Base-by-base conservation (phyloP, 1,139 yeast species). In the Sugiyamaella novakii region DNA sequence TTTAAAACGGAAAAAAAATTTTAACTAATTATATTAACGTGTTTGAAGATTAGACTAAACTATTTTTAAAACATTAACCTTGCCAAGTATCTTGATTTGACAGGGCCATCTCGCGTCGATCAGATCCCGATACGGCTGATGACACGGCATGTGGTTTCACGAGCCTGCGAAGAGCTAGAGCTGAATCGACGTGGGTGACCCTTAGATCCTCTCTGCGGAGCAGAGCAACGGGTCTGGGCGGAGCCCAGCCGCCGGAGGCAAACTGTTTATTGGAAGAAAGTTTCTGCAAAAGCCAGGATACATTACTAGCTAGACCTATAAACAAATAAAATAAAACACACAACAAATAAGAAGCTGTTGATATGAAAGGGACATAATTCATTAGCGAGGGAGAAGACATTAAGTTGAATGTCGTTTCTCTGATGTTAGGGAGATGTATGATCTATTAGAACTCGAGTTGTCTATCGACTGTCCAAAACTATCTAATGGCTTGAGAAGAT, bases 401-500 rank as follows among this genome's bases (percentile, higher is more conserved):
- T 17, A 27, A 4, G 33, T 38, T 10, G 28, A 29, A 10, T 29
- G 43, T n/a, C 43, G 43, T 34, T 39, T 39, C 14, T 39, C 43
- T 10, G 43, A 39, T 4, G 29, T 17, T 8, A 19, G 15, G 38
- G 17, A 11, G 38, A 10, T 8, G 35, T 21, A 15, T n/a, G n/a
- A n/a, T n/a, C 12, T 38, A 5, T 18, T 3, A 17, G 31, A 25
- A 12, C 28, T 38, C 24, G 18, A 12, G 6, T 36, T 24, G n/a
- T 36, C 37, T n/a, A 42, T 8, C 11, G 50, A 17, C 17, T 43
- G 35, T 1, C 52, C 53, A 11, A 34, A 38, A 11, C 40, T 44
- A 38, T 50, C 47, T 21, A 47, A 27, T 7, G 96, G 95, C 65
- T 87, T 86, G 55, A 87, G 72, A 58, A 87, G 73, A 63, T 87